Conservation (phyloP, 768 basidiomycete species). For the Holtermannia corniformis region DNA sequence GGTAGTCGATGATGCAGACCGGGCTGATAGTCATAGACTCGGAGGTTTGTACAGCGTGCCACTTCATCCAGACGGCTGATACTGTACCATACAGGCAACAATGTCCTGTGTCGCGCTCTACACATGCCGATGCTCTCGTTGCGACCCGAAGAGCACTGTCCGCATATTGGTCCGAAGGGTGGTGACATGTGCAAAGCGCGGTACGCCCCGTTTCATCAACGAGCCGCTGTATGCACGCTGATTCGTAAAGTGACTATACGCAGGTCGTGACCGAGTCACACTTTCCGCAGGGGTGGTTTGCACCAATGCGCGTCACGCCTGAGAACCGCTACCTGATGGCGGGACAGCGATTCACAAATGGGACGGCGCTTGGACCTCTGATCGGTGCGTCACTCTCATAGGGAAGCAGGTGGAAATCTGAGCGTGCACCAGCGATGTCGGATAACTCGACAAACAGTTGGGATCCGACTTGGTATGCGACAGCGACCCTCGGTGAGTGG, state of each 20-base stretch:
- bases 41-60: too few species aligned
- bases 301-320: constrained; percentile 20
- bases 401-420: not conserved
- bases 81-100: too few species aligned
- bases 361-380: constrained; percentile 5
- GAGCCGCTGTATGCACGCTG: too few species aligned
- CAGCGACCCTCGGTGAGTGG: constrained; percentile 14
- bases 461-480: constrained; percentile 24
- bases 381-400: constrained; percentile 20
- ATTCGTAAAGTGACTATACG: constrained; percentile 16
- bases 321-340: constrained; percentile 16
- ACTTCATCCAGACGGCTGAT: too few species aligned
- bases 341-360: constrained; percentile 5
- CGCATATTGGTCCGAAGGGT: constrained; percentile 15
- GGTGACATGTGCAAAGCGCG: constrained; percentile 18
- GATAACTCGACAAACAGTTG: constrained; percentile 14
- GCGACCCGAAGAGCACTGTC: constrained; percentile 15
- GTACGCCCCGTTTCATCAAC: constrained; percentile 4
- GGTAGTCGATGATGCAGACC: too few species aligned
- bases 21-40: too few species aligned
- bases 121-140: constrained; percentile 17
- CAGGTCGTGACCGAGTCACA: constrained; percentile 12
- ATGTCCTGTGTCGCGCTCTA: constrained; percentile 17
- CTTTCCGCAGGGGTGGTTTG: constrained; percentile 16
- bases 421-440: constrained; percentile 4